Base-by-base conservation (phyloP, 345 rosid genomes). In the Hypericum perforatum region DNA sequence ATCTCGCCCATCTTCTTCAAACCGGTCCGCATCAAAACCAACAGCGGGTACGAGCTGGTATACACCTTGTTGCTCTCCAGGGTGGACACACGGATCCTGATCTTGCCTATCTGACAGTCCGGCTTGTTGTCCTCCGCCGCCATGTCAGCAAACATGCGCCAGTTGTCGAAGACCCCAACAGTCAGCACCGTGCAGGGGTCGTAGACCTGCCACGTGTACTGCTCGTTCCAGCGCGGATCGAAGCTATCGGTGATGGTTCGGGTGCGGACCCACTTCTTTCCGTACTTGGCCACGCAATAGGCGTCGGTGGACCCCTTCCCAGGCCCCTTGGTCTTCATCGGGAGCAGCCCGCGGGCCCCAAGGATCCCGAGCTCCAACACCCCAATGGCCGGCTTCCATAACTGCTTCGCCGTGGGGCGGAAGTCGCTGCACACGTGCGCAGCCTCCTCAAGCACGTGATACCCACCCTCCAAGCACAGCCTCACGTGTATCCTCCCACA, bases 121-220 rank as follows among this genome's bases (percentile, higher is more conserved):
- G 78, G 86, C 39, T 54, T 75, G 15, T 72, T 82, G 15, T 78
- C 88, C 0, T 78, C 52, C 32, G 36, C 53, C 0, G 80, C 52
- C 32, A 36, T 50, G 16, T 79, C 94, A 0, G 76, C 71, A 45
- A 82, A 81, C 96, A 92, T 85, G 1, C 90, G 84, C 96, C 98
- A 80, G 48, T 88, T 92, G 68, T 92, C 98, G 0, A 92, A 92
- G 0, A 92, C 96, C 0, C 84, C 95, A 0, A 85, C 50, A 0
- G 96, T 92, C 49, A 92, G 71, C 6, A 92, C 96, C 0, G 98
- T 88, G 72, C 85, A 81, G 0, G 98, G 98, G 54, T 92, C 98
- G 39, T 92, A 92, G 10, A 92, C 98, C 75, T 92, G 98, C 98
- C 98, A 92, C 16, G 98, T 88, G 68, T 92, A 88, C 81, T 88